Evolutionary conservation across 2,329 filamentous ascomycete species (phyloP), one percentile per base, ranked within the genome.

Genomic region (Calonectria henricotiae): DNA sequence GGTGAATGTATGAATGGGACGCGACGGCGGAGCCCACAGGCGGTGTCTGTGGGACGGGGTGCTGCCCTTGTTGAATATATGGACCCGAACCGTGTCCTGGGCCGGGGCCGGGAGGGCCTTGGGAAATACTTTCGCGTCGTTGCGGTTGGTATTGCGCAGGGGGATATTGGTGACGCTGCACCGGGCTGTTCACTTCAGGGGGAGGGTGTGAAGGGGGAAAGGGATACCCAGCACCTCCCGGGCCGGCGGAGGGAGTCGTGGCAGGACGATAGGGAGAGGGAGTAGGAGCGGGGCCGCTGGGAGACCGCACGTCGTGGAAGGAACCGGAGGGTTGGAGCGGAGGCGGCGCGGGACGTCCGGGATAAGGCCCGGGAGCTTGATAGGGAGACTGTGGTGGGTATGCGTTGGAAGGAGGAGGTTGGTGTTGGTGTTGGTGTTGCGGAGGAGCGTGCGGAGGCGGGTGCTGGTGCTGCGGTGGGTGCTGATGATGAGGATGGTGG

Each of bases 151-250:
- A 83, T 47, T 79, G 80, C 25, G 82, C 73, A 35, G 86, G 84
- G 15, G 85, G 85, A 74, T 88, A 88, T 72, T 86, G 87, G 69
- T 87, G 86, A 51, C 86, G 85, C 78, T 88, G 86, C 68, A 85
- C 82, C 25, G 88, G 88, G 74, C 88, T 89, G 30, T 82, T 80
- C 37, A 85, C 80, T 65, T 85, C 83, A 39, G 84, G 83, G 32
- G 83, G 78, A 41, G 80, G 79, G 39, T 84, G 84, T 30, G 82
- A 77, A 25, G 83, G 80, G 32, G 87, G 87, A 58, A 89, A 89
- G 1, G 87, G 86, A 73, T 88, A 89, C 30, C 85, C 86, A 54
- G 82, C 80, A 43, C 81, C 77, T 73, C 82, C 85, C 54, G 86
- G 84, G 37, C 73, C 76, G 43, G 76, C 67, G 4, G 79, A 79